Evolutionary conservation across 768 basidiomycete species (phyloP).

Genomic region (Suillus paluster): DNA sequence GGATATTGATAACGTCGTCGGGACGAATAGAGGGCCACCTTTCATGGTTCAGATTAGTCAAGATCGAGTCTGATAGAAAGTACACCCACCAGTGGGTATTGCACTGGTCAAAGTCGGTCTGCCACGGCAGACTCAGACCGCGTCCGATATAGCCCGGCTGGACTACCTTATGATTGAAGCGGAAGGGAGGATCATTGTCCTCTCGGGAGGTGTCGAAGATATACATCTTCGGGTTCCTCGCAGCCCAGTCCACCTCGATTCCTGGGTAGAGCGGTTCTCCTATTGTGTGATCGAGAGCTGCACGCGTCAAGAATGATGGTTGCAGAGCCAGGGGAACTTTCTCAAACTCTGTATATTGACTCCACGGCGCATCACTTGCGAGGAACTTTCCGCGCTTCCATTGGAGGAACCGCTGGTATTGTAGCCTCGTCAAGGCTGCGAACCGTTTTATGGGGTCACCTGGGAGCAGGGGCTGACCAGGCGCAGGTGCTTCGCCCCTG

Average conservation of each 20-base stretch:
- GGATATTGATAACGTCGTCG: conserved; percentile 13
- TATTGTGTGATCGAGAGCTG: conserved; percentile 34
- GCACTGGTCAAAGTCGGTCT: conserved; percentile 38
- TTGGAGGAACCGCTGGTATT: conserved; percentile 33
- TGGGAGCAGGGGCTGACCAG: conserved; percentile 10
- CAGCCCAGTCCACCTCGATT: conserved; percentile 40
- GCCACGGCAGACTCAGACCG: conserved; percentile 42
- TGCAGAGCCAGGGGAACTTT: conserved; percentile 24
- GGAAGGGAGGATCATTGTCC: conserved; percentile 26
- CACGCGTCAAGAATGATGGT: conserved; percentile 29
- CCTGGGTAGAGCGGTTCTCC: conserved; percentile 41
- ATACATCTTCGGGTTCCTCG: conserved; percentile 26
- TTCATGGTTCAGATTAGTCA: background rate
- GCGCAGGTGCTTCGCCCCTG: conserved; percentile 18
- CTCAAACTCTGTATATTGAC: conserved; percentile 18
- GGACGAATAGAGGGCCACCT: conserved; percentile 16
- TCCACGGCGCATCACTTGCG: background rate
- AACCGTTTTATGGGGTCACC: conserved; percentile 18
- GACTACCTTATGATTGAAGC: conserved; percentile 18
- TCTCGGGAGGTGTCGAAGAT: background rate
- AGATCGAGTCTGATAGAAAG: background rate
- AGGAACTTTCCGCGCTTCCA: conserved; percentile 35
- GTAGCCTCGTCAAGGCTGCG: conserved; percentile 33
- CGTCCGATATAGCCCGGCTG: conserved; percentile 33
- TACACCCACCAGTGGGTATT: conserved; percentile 35